These are phyloP conservation scores for Colletotrichum gigasporum DNA, from an alignment of 2,329 filamentous ascomycete genomes.

Conservation along the genomic window DNA sequence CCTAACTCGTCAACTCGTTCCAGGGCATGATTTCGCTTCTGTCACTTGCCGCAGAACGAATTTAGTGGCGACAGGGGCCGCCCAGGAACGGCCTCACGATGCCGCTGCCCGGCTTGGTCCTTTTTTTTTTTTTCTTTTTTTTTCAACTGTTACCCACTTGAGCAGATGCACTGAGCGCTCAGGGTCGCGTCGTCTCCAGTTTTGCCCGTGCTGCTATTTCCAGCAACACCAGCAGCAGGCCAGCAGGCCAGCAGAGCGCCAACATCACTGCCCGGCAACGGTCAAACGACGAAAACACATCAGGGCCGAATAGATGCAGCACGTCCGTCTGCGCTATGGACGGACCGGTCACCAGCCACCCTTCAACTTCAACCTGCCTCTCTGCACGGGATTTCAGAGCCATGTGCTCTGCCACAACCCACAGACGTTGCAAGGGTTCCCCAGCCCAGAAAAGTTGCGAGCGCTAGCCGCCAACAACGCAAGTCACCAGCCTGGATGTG, in stretches of 20 bases:
- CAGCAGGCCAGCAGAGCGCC: not conserved
- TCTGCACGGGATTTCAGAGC: too few species aligned
- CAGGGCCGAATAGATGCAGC: not conserved
- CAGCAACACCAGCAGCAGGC: slow-evolving; percentile 5
- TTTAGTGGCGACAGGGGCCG: not conserved
- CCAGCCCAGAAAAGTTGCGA: not conserved
- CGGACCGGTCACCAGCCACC: not conserved
- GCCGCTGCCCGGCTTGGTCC: slow-evolving; percentile 10
- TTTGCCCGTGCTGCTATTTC: slow-evolving; percentile 15
- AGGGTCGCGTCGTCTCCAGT: slow-evolving; percentile 13
- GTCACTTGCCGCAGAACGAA: not conserved
- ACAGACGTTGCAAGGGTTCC: slow-evolving; percentile 13
- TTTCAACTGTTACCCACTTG: slow-evolving; percentile 5
- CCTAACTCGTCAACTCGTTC: not conserved
- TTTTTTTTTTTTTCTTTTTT: not conserved
- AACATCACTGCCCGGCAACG: not conserved
- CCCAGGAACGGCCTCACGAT: not conserved
- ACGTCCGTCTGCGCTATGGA: not conserved
- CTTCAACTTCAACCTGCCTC: not conserved
- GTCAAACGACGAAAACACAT: not conserved
- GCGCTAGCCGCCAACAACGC: not conserved
- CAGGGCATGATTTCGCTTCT: not conserved
- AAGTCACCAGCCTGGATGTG: not conserved
- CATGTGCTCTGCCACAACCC: slow-evolving; percentile 9
- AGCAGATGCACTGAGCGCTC: not conserved